Evolutionary conservation across 345 rosid genomes (phyloP).

Genomic region (Raphanus sativus): DNA sequence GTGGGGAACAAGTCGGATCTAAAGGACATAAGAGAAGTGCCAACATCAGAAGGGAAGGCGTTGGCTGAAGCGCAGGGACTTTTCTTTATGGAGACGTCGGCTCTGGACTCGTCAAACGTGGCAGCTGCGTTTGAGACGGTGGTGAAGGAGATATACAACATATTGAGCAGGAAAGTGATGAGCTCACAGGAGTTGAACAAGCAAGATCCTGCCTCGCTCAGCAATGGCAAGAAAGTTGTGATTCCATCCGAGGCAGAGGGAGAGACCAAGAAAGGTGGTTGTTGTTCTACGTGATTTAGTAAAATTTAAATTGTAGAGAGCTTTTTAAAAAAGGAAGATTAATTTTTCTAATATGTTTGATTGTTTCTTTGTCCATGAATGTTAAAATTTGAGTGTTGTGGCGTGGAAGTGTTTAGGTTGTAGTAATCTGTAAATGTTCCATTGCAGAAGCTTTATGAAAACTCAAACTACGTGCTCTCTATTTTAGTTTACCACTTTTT

Average conservation of each 20-base stretch:
- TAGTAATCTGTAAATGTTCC: conserved; percentile 37
- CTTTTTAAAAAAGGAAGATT: no score
- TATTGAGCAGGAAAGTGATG: conserved; percentile 91
- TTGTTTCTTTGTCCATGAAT: conserved; percentile 27
- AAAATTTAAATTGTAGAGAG: no score
- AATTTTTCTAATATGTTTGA: neutral
- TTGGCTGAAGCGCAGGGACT: conserved; percentile 89
- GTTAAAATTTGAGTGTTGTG: neutral
- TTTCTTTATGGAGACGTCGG: conserved; percentile 95
- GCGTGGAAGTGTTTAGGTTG: conserved; percentile 18
- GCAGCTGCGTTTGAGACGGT: conserved; percentile 84
- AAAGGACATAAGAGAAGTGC: conserved; percentile 85
- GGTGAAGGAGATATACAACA: conserved; percentile 86
- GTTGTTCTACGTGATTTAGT: conserved; percentile 53
- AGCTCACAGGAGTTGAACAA: conserved; percentile 70
- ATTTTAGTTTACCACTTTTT: conserved; percentile 16
- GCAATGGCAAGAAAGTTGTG: conserved; percentile 74
- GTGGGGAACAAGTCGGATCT: conserved; percentile 95
- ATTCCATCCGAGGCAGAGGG: conserved; percentile 42
- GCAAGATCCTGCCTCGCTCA: conserved; percentile 58
- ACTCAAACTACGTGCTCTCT: conserved; percentile 4
- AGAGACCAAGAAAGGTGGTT: conserved; percentile 53
- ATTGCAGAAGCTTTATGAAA: conserved; percentile 33
- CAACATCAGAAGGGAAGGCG: conserved; percentile 78
- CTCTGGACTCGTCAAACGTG: conserved; percentile 91